These are phyloP conservation scores for Xylariomycetidae sp. DNA, from an alignment of 2,329 filamentous ascomycete species.

Conservation along the genomic window DNA sequence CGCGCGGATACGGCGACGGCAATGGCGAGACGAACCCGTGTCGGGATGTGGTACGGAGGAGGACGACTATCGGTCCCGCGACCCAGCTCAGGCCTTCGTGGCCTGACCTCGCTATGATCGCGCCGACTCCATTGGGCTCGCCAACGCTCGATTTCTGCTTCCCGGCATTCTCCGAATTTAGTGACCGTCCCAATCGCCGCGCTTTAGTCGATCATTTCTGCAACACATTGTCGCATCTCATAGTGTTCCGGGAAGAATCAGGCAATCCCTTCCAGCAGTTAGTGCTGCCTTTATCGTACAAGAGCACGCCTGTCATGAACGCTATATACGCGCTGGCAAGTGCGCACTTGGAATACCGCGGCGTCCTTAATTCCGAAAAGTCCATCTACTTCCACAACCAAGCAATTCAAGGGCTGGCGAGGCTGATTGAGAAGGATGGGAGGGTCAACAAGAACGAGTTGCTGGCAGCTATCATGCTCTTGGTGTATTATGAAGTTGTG, in stretches of 20 bases:
- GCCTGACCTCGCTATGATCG: conserved; percentile 35
- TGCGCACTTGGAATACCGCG: conserved; percentile 71
- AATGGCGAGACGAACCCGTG: conserved; percentile 11
- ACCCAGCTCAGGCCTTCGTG: conserved; percentile 22
- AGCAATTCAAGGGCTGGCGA: conserved; percentile 51
- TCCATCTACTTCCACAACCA: conserved; percentile 54
- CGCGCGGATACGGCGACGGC: conserved; percentile 23
- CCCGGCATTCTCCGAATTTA: conserved; percentile 53
- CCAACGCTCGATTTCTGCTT: conserved; percentile 44
- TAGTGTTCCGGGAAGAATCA: conserved; percentile 57
- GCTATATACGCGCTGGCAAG: conserved; percentile 79
- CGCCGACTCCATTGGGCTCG: conserved; percentile 31
- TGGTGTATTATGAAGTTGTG: conserved; percentile 60
- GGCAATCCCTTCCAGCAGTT: conserved; percentile 59
- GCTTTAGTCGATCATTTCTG: conserved; percentile 57
- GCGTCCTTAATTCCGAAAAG: conserved; percentile 45
- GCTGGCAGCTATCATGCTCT: conserved; percentile 53
- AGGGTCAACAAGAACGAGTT: conserved; percentile 50
- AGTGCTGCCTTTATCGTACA: conserved; percentile 52
- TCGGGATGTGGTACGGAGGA: conserved; percentile 14
- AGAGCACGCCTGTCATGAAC: conserved; percentile 61
- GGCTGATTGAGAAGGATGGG: conserved; percentile 48
- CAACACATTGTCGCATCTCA: conserved; percentile 58
- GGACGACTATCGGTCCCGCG: conserved; percentile 12
- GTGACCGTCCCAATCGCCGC: conserved; percentile 46